phyloP scores from a whole-genome alignment of 2,329 filamentous ascomycete genomes.

The Alternaria panax region DNA sequence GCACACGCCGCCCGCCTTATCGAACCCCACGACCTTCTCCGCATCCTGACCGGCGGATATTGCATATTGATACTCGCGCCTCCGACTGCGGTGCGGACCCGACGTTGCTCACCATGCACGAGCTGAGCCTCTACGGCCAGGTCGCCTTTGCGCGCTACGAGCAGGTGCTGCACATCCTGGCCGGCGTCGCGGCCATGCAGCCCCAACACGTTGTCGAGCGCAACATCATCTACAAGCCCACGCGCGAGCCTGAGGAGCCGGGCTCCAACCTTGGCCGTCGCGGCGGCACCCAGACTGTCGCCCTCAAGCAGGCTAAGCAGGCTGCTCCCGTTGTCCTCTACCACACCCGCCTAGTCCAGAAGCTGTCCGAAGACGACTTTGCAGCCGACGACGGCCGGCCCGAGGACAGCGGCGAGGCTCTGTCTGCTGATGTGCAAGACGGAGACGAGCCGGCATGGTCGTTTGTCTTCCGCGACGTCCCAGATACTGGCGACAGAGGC shows the following conservation, averaged over 20 bases:
- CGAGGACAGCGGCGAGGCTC: conserved; percentile 12
- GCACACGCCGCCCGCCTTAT: conserved; percentile 29
- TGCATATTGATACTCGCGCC: conserved; percentile 33
- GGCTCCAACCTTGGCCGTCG: conserved; percentile 44
- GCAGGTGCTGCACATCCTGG: conserved; percentile 67
- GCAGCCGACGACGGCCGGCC: conserved; percentile 21
- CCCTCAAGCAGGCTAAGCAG: conserved; percentile 40
- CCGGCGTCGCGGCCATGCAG: conserved; percentile 68
- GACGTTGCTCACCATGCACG: conserved; percentile 60
- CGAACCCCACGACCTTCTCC: conserved; percentile 35
- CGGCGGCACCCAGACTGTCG: conserved; percentile 49
- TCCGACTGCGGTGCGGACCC: conserved; percentile 23
- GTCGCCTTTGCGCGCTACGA: conserved; percentile 64
- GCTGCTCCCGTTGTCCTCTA: conserved; percentile 58
- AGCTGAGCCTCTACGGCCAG: conserved; percentile 68
- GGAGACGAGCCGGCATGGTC: conserved; percentile 46
- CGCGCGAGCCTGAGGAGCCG: conserved; percentile 54
- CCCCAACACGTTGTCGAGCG: conserved; percentile 63
- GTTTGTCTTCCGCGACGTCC: conserved; percentile 52
- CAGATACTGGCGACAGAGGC: conserved; percentile 60
- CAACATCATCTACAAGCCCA: conserved; percentile 65
- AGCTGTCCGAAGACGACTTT: conserved; percentile 50
- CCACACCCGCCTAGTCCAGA: conserved; percentile 61
- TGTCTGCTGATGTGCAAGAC: conserved; percentile 33
- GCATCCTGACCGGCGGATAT: conserved; percentile 33